Base-by-base conservation (phyloP, 1,139 yeast genomes). In the Waltiozyma solani region DNA sequence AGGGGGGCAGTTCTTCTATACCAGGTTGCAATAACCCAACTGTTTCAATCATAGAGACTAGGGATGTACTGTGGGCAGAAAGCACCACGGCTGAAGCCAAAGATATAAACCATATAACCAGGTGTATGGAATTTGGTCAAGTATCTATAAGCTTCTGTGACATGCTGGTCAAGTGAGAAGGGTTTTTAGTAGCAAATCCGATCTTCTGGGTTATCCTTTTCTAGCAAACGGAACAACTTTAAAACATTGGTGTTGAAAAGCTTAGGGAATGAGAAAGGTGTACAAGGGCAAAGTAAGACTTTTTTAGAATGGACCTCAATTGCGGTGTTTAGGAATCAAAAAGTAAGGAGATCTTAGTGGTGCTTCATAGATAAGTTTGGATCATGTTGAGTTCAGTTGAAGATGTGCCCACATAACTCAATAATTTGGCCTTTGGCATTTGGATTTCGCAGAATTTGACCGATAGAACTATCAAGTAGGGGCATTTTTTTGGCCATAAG, bases 1-100 rank as follows among this genome's bases (percentile, higher is more conserved):
- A 19, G 64, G 57, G 29, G 1, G 71, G 69, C 64, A 76, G 62
- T 34, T 69, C 70, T 38, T 73, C 79, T 31, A 72, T 56, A 0
- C 83, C 83, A 9, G 50, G 53, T 40, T 67, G 65, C 37, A 78
- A 56, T 21, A 78, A 55, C 0, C 84, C 85, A 10, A 77, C 76
- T 37, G 71, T 57, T 45, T 73, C 79, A 14, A 78, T 59, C 83
- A 78, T 74, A 0, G 81, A 81, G 1, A 76, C 72, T 17, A 78
- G 53, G 1, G 78, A 73, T 36, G 83, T 60, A n/a, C n/a, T n/a
- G n/a, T n/a, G n/a, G 0, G 82, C 83, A 4, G 74, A 76, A 77
- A 5, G 83, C 79, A 9, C 85, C 85, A 33, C 85, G 63, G 41
- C 83, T 67, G 49, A 71, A 77, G 0, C 86, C 85, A 61, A 77